These are phyloP conservation scores for Pachyrhizus erosus DNA, from an alignment of 306 rosid species.

Conservation along the genomic window DNA sequence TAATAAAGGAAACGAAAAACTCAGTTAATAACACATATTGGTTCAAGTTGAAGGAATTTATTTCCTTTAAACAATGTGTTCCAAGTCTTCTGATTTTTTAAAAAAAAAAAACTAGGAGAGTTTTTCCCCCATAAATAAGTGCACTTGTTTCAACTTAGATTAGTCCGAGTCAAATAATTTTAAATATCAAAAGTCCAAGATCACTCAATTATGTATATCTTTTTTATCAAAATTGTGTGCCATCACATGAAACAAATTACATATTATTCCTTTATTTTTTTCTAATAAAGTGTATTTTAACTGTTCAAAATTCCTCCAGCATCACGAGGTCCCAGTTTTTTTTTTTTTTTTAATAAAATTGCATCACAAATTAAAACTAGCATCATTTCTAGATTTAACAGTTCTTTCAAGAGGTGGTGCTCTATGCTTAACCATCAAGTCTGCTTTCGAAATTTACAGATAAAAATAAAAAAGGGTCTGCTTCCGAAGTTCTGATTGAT, in stretches of 20 bases:
- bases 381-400: neutral
- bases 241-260: neutral
- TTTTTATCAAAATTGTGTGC: neutral
- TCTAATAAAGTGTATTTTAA: neutral
- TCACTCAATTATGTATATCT: too few species aligned
- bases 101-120: neutral
- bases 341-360: neutral
- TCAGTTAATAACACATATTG: neutral
- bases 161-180: neutral
- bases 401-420: neutral
- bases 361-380: neutral
- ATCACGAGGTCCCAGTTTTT: neutral
- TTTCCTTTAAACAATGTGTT: neutral
- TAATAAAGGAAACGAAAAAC: neutral
- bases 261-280: neutral
- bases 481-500: constrained; percentile 13
- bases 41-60: neutral
- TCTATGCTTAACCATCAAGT: constrained; percentile 47
- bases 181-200: neutral
- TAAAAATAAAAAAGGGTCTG: neutral
- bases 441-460: constrained; percentile 10
- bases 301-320: neutral
- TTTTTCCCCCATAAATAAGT: neutral
- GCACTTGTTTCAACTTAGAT: neutral
- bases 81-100: neutral